Evolutionary conservation across 2,329 filamentous ascomycete species (phyloP), one percentile per base, ranked within the genome.

Genomic region (Conoideocrella luteorostrata): DNA sequence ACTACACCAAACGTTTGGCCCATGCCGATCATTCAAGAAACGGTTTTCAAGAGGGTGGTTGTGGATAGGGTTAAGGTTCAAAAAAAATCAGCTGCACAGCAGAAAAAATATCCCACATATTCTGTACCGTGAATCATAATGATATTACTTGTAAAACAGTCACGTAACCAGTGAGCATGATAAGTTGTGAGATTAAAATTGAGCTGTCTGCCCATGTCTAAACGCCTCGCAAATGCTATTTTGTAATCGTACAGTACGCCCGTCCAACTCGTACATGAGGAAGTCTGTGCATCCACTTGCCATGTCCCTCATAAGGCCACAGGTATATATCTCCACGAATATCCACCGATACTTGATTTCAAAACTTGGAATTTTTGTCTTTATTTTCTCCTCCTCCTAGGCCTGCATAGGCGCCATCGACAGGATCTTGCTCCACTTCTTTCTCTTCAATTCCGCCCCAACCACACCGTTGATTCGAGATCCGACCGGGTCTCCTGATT

Each of bases 371-470:
- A 12, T 39, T 15, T 10, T 10, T 7, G 3, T 21, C 5, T 24
- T n/a, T 22, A 5, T n/a, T 21, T 10, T 7, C 9, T 35, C 4
- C 34, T 30, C n/a, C 28, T 24, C 33, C 55, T 68, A 79, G 29
- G 70, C 76, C 56, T 80, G 74, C 68, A 77, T 75, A 18, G 93
- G 91, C 43, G 93, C 93, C 76, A 98, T 79, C 55, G 88, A 95
- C 62, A 98, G 68, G 58, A 98, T 97, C 79, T 97, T 98, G 58
- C 89, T 95, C 93, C 93, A 98, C 70, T 95, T 85, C 75, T 87
- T 93, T 62, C 87, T 80, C 63, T 87, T 82, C 65, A 98, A 68
- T 72, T 98, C 93, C 23, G 82, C 77, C 47, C 89, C 93, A 35
- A 98, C 93, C 35, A 97, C 80, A 52, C 90, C 88, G 67, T 88